phyloP scores from a whole-genome alignment of 768 basidiomycete genomes.

The Boletus tylopilopsis region DNA sequence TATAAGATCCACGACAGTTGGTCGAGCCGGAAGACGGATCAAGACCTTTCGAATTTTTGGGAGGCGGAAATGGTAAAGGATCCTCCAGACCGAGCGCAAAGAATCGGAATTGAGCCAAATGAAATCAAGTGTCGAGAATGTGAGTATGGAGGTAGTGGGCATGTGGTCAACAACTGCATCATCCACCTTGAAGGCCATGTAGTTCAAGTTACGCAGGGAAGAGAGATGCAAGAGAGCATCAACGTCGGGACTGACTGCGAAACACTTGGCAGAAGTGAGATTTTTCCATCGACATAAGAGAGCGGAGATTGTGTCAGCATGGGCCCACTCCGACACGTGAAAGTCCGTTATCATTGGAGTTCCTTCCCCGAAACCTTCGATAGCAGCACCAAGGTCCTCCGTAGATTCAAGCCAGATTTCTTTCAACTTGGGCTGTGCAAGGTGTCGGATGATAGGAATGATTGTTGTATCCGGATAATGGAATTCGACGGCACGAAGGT shows the following conservation, averaged over 20 bases:
- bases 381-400: background rate
- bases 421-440: slow-evolving; percentile 1
- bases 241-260: background rate
- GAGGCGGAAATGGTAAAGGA: background rate
- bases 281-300: slow-evolving; percentile 10
- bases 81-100: background rate
- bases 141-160: background rate
- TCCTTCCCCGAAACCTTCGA: background rate
- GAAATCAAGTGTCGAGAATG: slow-evolving; percentile 2
- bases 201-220: background rate
- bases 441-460: slow-evolving; percentile 8
- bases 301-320: background rate
- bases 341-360: slow-evolving; percentile 3
- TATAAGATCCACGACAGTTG: background rate
- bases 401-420: background rate
- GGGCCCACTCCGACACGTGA: background rate
- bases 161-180: background rate
- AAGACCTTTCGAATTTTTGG: background rate
- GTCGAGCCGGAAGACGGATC: background rate
- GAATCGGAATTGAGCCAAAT: background rate
- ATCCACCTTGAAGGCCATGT: background rate
- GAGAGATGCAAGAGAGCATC: slow-evolving; percentile 5
- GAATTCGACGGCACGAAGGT: slow-evolving; percentile 1
- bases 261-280: background rate
- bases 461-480: background rate